Evolutionary conservation across 805 yeast species (phyloP), one percentile per base, ranked within the genome.

Genomic region (Ogataea neopini): DNA sequence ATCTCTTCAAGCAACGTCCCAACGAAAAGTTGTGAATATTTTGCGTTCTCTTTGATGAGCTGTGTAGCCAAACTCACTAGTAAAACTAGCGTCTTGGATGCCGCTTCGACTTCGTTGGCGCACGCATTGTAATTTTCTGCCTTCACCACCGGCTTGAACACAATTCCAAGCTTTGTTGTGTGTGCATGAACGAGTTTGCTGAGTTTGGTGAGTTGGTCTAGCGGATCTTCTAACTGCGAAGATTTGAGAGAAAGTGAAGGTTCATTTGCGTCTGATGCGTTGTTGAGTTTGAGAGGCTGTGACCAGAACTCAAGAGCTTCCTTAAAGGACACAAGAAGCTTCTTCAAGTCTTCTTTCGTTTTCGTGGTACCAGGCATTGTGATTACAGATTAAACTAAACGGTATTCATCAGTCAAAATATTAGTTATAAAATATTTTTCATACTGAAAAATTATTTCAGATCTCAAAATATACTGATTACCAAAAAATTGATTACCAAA

Each of bases 101-200:
- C 61, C 30, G 79, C 78, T 47, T 71, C 72, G 5, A 80, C 52
- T 20, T 83, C 79, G 10, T 65, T 68, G 50, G 63, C 70, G 0
- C 84, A 82, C 1, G 85, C 80, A 5, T 51, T 57, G 44, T 58
- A 58, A 41, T 69, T 70, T 0, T 66, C 59, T 18, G 72, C 67
- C 17, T 60, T 61, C 36, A 78, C 73, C 1, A 82, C 81, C 2
- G 87, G 83, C 56, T 80, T 81, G 69, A 81, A 85, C 0, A 84
- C 77, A 22, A 85, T 74, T 1, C 90, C 91, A 5, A 87, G 70
- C 61, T 88, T 88, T 2, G 96, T 88, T 2, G 84, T 73, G 61
- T 87, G 90, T 1, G 96, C 90, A 62, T 75, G 82, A 7, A 84
- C 71, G 33, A 88, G 68, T 48, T 77, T 73, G 15, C 80, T 62